Conservation (phyloP, 1,139 yeast genomes). For the Schwanniomyces etchellsii region DNA sequence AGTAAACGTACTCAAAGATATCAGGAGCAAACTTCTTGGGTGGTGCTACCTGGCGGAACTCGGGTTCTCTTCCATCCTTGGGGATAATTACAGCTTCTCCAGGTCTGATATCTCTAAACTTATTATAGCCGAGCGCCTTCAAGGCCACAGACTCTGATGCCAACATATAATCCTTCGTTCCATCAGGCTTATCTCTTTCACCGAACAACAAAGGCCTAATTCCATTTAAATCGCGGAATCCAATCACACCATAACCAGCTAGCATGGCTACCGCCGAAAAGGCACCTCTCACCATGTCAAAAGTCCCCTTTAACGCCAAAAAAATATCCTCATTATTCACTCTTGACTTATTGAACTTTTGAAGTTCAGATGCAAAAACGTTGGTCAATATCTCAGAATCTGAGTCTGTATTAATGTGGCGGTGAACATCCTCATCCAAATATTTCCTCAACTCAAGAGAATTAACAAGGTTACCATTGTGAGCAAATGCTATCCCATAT, state of each 20-base stretch:
- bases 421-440: conserved; percentile 90
- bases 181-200: conserved; percentile 62
- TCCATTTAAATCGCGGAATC: conserved; percentile 96
- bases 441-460: conserved; percentile 69
- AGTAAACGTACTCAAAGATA: conserved; percentile 93
- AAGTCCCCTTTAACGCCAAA: conserved; percentile 78
- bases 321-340: conserved; percentile 89
- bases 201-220: conserved; percentile 89
- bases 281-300: conserved; percentile 81
- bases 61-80: conserved; percentile 61
- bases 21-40: conserved; percentile 84
- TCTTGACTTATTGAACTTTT: conserved; percentile 86
- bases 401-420: conserved; percentile 95
- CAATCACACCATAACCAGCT: conserved; percentile 93
- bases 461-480: conserved; percentile 93
- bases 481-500: conserved; percentile 84
- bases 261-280: conserved; percentile 93
- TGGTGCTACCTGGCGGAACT: conserved; percentile 82
- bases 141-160: conserved; percentile 94
- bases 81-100: conserved; percentile 96
- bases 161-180: conserved; percentile 86
- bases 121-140: conserved; percentile 84
- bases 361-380: conserved; percentile 87
- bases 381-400: conserved; percentile 89
- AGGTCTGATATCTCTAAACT: conserved; percentile 77